Percentiles rank a stretch among this genome's conserved stretches.
Conservation (phyloP, 2,329 filamentous ascomycete species). For the Trichoderma brevicompactum region DNA sequence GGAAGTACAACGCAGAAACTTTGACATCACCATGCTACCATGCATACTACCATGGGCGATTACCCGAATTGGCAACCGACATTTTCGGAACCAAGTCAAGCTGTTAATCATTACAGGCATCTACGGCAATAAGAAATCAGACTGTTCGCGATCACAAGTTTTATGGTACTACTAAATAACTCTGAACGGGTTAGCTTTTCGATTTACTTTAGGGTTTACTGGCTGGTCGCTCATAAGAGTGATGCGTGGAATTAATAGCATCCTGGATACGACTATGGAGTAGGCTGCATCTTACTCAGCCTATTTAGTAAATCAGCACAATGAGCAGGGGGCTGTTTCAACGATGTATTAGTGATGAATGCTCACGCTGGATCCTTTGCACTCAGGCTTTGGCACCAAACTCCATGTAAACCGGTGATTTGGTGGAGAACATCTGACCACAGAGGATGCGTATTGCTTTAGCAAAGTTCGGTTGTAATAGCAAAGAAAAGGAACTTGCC, state of each 20-base stretch:
- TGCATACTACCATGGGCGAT: no score
- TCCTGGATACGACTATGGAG: not conserved
- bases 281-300: not conserved
- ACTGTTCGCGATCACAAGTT: not conserved
- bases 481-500: conserved; percentile 7
- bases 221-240: not conserved
- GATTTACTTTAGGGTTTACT: not conserved
- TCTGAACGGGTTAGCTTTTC: not conserved
- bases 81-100: not conserved
- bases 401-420: not conserved
- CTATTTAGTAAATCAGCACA: not conserved
- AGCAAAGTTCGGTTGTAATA: not conserved
- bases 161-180: not conserved
- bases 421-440: not conserved
- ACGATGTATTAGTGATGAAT: not conserved
- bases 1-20: no score
- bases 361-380: not conserved
- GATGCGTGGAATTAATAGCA: not conserved
- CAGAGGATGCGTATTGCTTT: not conserved
- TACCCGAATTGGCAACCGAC: not conserved
- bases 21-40: no score
- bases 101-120: not conserved
- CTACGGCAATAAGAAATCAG: not conserved
- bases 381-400: not conserved
- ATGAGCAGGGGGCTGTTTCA: conserved; percentile 4